Evolutionary conservation across 2,329 filamentous ascomycete species (phyloP).

Genomic region (Alternaria sp.): DNA sequence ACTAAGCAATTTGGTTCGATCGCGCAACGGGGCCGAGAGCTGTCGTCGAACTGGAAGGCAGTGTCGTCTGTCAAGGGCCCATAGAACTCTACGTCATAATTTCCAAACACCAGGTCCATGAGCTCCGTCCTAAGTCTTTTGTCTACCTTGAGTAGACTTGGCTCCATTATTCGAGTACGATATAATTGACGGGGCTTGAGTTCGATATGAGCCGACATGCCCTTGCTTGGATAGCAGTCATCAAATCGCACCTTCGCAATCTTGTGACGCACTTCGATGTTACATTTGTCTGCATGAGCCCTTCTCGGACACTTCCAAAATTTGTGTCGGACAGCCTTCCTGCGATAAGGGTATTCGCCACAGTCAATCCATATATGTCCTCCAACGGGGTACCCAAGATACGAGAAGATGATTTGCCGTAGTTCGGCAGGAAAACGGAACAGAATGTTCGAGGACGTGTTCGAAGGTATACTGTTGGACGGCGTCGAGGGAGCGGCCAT

Average conservation of each 20-base stretch:
- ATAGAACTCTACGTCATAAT: not conserved
- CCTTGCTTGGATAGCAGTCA: not conserved
- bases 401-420: not conserved
- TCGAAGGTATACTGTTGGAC: not conserved
- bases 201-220: not conserved
- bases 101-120: not conserved
- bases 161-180: not conserved
- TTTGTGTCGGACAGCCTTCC: not conserved
- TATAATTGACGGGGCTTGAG: not conserved
- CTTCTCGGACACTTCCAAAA: not conserved
- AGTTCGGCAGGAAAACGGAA: not conserved
- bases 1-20: not conserved
- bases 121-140: not conserved
- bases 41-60: not conserved
- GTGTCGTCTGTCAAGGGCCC: not conserved
- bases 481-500: not conserved
- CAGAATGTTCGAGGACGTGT: not conserved
- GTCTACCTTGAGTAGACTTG: not conserved
- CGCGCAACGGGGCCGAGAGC: not conserved
- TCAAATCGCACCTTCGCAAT: not conserved
- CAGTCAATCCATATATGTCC: not conserved
- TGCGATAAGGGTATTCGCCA: not conserved
- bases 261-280: not conserved
- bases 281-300: not conserved
- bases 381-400: not conserved